Conservation (phyloP, 106 monocot species). For the Dioscorea dumetorum region DNA sequence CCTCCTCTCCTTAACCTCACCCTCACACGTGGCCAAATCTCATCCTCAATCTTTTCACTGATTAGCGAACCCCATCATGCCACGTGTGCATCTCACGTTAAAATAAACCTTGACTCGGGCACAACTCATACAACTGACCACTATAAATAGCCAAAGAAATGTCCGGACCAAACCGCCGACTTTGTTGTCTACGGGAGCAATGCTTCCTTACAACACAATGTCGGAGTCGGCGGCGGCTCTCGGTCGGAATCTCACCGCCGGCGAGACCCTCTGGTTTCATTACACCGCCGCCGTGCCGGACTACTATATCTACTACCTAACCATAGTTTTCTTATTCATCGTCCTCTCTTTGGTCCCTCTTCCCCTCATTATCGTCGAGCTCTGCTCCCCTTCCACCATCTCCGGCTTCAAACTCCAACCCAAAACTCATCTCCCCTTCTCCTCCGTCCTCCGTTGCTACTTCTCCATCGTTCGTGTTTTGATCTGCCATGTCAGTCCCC, state of each 20-base stretch:
- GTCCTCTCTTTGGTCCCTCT: constrained; percentile 73
- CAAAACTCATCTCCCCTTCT: constrained; percentile 32
- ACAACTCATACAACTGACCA: no score
- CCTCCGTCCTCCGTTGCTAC: constrained; percentile 64
- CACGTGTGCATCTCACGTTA: no score
- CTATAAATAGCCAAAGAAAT: no score
- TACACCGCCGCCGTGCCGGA: constrained; percentile 73
- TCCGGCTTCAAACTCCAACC: constrained; percentile 83
- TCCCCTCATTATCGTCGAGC: constrained; percentile 67
- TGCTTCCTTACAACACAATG: constrained; percentile 66
- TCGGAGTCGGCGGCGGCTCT: constrained; percentile 63
- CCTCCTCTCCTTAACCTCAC: no score
- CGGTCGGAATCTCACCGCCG: constrained; percentile 46
- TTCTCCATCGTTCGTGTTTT: constrained; percentile 51
- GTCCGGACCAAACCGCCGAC: not conserved
- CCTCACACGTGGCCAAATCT: no score
- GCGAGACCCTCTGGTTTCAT: constrained; percentile 67
- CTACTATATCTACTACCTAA: constrained; percentile 67
- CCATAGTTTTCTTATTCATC: constrained; percentile 66
- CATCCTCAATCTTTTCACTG: no score
- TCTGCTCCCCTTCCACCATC: constrained; percentile 28
- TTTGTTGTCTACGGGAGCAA: not conserved
- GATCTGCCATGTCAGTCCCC: constrained; percentile 58
- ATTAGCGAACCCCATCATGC: no score
- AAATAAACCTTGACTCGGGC: no score